A percentile compares a stretch with the other conserved stretches of the same genome.
phyloP scores from a whole-genome alignment of 257 asterid genomes.

The Leonotis leonurus region DNA sequence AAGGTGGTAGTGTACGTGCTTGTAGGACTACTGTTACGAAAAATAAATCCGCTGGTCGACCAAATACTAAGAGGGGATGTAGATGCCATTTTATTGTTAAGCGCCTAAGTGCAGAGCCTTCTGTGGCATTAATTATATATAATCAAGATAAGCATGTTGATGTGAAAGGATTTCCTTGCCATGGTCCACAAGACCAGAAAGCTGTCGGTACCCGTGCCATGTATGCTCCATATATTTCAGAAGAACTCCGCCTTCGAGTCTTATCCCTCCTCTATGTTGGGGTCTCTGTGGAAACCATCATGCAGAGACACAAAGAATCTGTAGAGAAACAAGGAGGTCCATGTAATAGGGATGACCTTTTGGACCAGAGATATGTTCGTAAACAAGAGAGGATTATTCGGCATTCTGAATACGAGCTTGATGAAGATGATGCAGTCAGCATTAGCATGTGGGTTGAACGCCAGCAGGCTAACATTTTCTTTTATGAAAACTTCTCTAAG shows the following conservation, averaged over 20 bases:
- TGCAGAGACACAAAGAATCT: no score
- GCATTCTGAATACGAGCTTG: slow-evolving; percentile 88
- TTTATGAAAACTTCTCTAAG: slow-evolving; percentile 71
- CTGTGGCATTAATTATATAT: slow-evolving; percentile 73
- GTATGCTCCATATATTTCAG: slow-evolving; percentile 65
- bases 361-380: no score
- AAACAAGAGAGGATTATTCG: slow-evolving; percentile 91
- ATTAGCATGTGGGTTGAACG: slow-evolving; percentile 83
- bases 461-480: slow-evolving; percentile 77
- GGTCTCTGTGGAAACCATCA: no score
- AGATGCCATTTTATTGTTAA: slow-evolving; percentile 84
- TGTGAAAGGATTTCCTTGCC: slow-evolving; percentile 78
- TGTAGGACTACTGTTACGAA: no score
- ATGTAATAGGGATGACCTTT: no score
- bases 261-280: no score
- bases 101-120: slow-evolving; percentile 79
- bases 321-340: no score
- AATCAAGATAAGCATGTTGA: slow-evolving; percentile 82
- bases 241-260: no score
- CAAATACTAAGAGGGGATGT: slow-evolving; percentile 97
- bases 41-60: no score
- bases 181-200: slow-evolving; percentile 92
- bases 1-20: slow-evolving; percentile 92
- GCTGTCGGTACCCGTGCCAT: slow-evolving; percentile 98
- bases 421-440: slow-evolving; percentile 92